Percentiles rank a stretch among this genome's conserved stretches.
phyloP scores from a whole-genome alignment of 2,329 filamentous ascomycete genomes.

The Penicillium occitanis region DNA sequence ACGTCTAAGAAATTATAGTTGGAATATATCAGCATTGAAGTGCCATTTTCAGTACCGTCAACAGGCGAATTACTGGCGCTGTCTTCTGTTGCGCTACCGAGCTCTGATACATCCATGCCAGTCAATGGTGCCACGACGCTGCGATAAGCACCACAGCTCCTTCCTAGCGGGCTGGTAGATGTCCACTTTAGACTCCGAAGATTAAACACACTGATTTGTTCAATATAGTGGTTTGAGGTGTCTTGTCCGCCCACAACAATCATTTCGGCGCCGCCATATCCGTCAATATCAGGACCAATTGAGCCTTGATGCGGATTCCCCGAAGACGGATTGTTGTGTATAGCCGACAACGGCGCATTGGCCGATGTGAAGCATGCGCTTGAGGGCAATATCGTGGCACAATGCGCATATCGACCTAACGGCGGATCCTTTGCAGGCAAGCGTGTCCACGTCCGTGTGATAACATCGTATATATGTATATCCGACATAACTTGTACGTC shows the following conservation, averaged over 20 bases:
- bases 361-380: conserved; percentile 82
- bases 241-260: conserved; percentile 95
- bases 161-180: conserved; percentile 78
- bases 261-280: conserved; percentile 92
- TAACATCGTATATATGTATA: conserved; percentile 90
- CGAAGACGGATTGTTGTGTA: conserved; percentile 83
- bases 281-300: conserved; percentile 85
- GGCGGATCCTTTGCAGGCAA: conserved; percentile 78
- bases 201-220: conserved; percentile 98
- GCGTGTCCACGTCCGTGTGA: conserved; percentile 78
- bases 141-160: conserved; percentile 93
- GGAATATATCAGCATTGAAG: conserved; percentile 91
- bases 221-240: conserved; percentile 97
- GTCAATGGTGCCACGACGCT: conserved; percentile 85
- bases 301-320: conserved; percentile 83
- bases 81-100: conserved; percentile 41
- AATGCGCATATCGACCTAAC: conserved; percentile 94
- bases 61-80: conserved; percentile 40
- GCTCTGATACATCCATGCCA: conserved; percentile 45
- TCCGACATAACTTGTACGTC: conserved; percentile 98
- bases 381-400: conserved; percentile 86
- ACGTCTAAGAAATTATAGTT: conserved; percentile 99
- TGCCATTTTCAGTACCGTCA: conserved; percentile 42
- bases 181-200: conserved; percentile 94
- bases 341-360: conserved; percentile 77